Evolutionary conservation across 1,284 basidiomycete genomes (phyloP).

Genomic region (Lignosus rhinocerotis): DNA sequence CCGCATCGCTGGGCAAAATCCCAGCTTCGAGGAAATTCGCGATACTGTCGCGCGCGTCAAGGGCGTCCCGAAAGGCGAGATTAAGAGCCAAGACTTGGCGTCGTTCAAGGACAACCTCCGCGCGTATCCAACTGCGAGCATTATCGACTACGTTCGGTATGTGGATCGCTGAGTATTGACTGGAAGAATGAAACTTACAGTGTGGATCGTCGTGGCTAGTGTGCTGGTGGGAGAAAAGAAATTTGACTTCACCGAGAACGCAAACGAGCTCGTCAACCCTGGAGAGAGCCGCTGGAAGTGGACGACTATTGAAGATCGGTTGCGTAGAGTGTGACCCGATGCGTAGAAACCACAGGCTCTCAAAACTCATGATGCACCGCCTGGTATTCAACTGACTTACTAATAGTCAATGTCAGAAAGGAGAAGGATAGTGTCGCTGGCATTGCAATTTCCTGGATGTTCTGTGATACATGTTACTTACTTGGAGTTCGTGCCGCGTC

Average conservation of each 20-base stretch:
- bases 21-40: slow-evolving; percentile 20
- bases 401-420: too few relatives aligned
- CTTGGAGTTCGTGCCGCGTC: too few relatives aligned
- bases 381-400: too few relatives aligned
- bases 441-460: too few relatives aligned
- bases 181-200: background rate
- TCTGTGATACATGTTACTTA: too few relatives aligned
- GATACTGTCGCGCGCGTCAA: slow-evolving; percentile 17
- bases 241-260: slow-evolving; percentile 20
- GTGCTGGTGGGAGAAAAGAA: slow-evolving; percentile 30
- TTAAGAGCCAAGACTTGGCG: slow-evolving; percentile 17
- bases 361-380: too few relatives aligned
- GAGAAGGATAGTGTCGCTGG: too few relatives aligned
- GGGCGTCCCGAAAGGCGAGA: slow-evolving; percentile 14
- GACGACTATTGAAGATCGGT: slow-evolving; percentile 27
- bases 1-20: slow-evolving; percentile 24
- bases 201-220: slow-evolving; percentile 2
- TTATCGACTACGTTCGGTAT: slow-evolving; percentile 15
- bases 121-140: slow-evolving; percentile 11
- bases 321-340: background rate
- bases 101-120: slow-evolving; percentile 18
- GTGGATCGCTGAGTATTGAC: background rate
- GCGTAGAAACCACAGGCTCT: too few relatives aligned
- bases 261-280: slow-evolving; percentile 32
- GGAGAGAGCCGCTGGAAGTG: slow-evolving; percentile 29